A percentile compares a stretch with the other conserved stretches of the same genome.
These are phyloP conservation scores for Aureobasidium sp. DNA, from an alignment of 2,329 filamentous ascomycete species.

Conservation along the genomic window DNA sequence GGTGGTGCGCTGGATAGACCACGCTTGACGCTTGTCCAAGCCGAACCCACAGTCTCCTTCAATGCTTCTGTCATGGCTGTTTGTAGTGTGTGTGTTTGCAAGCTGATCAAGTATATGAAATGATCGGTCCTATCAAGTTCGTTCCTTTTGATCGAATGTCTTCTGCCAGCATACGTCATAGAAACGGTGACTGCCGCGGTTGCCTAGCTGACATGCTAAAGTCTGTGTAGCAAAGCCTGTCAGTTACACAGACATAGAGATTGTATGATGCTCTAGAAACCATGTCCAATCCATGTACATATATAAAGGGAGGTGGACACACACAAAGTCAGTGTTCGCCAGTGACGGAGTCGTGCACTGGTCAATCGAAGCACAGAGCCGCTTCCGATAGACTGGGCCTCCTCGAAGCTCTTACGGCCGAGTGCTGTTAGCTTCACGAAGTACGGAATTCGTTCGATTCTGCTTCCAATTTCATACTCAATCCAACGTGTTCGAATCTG, in stretches of 20 bases:
- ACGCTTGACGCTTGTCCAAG: conserved; percentile 15
- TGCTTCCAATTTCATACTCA: not conserved
- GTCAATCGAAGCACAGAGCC: not conserved
- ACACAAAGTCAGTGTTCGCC: not conserved
- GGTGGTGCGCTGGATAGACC: conserved; percentile 20
- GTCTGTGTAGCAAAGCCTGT: not conserved
- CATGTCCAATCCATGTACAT: not conserved
- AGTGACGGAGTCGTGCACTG: not conserved
- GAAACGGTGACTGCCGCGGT: not conserved
- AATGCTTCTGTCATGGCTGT: conserved; percentile 9
- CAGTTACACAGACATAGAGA: not conserved
- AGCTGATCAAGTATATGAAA: not conserved
- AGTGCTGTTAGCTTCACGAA: not conserved
- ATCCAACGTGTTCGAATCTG: not conserved
- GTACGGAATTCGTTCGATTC: not conserved
- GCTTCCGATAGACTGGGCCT: conserved; percentile 1
- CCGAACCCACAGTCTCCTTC: not conserved
- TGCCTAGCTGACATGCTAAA: not conserved
- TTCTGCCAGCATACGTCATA: not conserved
- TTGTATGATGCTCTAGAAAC: not conserved
- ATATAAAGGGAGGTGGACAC: not conserved
- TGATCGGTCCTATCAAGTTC: not conserved
- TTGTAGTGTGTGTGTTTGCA: not conserved
- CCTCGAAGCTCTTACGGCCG: not conserved
- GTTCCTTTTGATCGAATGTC: not conserved